Conservation (phyloP, 805 yeast genomes). For the Phaffomyces thermotolerans region DNA sequence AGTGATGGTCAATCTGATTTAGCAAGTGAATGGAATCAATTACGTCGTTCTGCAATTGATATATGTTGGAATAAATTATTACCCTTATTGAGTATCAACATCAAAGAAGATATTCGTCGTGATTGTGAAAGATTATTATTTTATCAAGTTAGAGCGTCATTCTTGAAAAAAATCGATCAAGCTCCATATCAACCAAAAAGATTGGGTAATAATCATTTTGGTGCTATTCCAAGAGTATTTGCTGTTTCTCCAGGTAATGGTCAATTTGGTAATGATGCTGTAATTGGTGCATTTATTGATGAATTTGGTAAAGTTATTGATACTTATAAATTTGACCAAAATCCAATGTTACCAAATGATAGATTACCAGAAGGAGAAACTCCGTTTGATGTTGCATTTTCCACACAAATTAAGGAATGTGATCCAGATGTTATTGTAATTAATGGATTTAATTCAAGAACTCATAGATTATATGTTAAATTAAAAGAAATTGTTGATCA, state of each 20-base stretch:
- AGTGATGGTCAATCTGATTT: constrained; percentile 76
- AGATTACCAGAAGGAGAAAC: constrained; percentile 35
- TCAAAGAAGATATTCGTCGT: constrained; percentile 75
- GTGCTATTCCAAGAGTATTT: constrained; percentile 79
- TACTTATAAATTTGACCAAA: constrained; percentile 68
- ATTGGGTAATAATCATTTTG: constrained; percentile 52
- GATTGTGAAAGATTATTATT: constrained; percentile 68
- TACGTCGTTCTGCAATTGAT: constrained; percentile 60
- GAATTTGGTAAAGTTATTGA: constrained; percentile 76
- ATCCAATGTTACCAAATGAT: constrained; percentile 46
- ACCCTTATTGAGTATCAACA: constrained; percentile 60
- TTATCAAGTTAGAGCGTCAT: constrained; percentile 59
- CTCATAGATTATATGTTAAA: constrained; percentile 53
- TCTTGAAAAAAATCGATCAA: constrained; percentile 73
- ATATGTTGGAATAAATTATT: constrained; percentile 62
- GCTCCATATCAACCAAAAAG: constrained; percentile 81
- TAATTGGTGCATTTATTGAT: constrained; percentile 70
- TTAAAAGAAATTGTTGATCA: constrained; percentile 49
- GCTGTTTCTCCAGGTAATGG: constrained; percentile 86
- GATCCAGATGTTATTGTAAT: constrained; percentile 88
- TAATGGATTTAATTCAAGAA: constrained; percentile 76
- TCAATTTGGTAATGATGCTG: constrained; percentile 71
- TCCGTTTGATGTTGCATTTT: constrained; percentile 60
- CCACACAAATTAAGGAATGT: constrained; percentile 49
- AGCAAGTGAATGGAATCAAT: constrained; percentile 73